Conservation (phyloP, 2,329 filamentous ascomycete species). For the Fusarium scirpi region DNA sequence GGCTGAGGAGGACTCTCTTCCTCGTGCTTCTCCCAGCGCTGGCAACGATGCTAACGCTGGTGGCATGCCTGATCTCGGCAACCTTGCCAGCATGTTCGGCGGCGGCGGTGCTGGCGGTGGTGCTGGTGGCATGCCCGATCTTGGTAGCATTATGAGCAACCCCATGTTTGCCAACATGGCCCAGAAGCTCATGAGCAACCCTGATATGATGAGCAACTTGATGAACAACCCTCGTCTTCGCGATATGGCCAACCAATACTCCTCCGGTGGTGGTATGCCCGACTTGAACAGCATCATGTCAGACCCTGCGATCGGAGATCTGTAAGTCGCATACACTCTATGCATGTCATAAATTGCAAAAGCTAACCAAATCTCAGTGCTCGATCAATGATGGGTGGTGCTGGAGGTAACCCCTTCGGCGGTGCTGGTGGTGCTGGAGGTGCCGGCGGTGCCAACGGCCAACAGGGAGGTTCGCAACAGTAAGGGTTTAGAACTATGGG, state of each 20-base stretch:
- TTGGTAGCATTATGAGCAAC: constrained; percentile 91
- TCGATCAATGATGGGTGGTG: constrained; percentile 59
- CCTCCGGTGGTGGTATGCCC: constrained; percentile 85
- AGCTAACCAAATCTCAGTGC: constrained; percentile 52
- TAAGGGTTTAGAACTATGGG: constrained; percentile 32
- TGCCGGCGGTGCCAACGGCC: constrained; percentile 5
- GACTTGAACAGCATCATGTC: constrained; percentile 88
- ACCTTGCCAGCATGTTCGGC: constrained; percentile 78
- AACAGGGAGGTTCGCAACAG: constrained; percentile 45
- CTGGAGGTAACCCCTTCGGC: constrained; percentile 44
- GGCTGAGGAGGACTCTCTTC: constrained; percentile 54
- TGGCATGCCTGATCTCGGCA: constrained; percentile 76
- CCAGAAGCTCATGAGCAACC: constrained; percentile 97
- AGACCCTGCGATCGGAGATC: constrained; percentile 90
- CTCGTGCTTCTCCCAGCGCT: constrained; percentile 64
- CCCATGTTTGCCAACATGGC: constrained; percentile 99
- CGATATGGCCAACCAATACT: constrained; percentile 87
- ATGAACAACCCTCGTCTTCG: constrained; percentile 94
- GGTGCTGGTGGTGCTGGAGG: constrained; percentile 47
- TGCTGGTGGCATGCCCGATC: constrained; percentile 86
- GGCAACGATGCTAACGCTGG: constrained; percentile 60
- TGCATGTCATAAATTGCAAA: neutral
- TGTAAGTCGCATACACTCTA: constrained; percentile 71
- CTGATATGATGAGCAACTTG: constrained; percentile 88
- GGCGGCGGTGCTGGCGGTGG: constrained; percentile 64